Evolutionary conservation across 495 filamentous ascomycete species (phyloP).

Genomic region (Podospora tetraspora): DNA sequence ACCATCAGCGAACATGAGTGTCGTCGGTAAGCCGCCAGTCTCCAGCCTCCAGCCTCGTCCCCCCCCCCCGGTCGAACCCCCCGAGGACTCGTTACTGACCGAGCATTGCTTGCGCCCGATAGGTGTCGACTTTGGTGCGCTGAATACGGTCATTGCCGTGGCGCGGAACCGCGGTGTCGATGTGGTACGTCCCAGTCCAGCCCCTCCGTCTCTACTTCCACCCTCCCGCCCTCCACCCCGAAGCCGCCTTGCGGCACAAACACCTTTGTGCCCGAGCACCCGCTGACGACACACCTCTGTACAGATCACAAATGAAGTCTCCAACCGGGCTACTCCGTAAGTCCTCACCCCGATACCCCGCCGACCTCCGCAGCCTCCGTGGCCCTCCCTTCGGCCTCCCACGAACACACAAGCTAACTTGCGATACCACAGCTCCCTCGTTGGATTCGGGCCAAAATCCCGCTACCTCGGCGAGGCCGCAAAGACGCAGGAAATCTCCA

Average conservation of each 20-base stretch:
- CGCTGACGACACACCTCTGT: not conserved
- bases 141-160: conserved; percentile 96
- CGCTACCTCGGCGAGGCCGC: conserved; percentile 91
- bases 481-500: conserved; percentile 98
- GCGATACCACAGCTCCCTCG: conserved; percentile 62
- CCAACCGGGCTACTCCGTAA: conserved; percentile 96
- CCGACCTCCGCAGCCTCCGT: not conserved
- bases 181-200: conserved; percentile 67
- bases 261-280: not conserved
- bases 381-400: not conserved
- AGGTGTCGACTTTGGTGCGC: conserved; percentile 93
- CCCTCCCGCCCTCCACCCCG: not conserved
- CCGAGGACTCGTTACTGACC: conserved; percentile 3
- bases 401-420: conserved; percentile 29
- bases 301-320: conserved; percentile 98
- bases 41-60: not conserved
- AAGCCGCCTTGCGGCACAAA: not conserved
- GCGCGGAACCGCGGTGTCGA: conserved; percentile 97
- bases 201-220: not conserved
- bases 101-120: not conserved
- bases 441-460: conserved; percentile 89
- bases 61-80: not conserved
- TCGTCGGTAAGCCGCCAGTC: conserved; percentile 36
- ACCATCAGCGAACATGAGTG: conserved; percentile 43
- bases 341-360: conserved; percentile 33